Evolutionary conservation across 2,329 filamentous ascomycete species (phyloP).

Genomic region (Pseudocercospora eumusae): DNA sequence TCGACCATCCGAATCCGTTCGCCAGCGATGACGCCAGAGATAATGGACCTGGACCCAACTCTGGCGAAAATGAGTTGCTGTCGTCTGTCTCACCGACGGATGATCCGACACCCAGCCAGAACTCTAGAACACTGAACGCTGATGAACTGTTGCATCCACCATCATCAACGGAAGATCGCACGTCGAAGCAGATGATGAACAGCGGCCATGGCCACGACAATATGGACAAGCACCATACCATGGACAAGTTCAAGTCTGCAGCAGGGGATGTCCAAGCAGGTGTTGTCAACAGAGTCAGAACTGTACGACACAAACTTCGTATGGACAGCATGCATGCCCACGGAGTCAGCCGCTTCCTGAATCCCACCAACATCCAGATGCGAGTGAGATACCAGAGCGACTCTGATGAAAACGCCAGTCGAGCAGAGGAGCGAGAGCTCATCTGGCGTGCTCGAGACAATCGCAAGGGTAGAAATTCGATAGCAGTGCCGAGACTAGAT

Average conservation of each 20-base stretch:
- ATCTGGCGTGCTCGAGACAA: conserved; percentile 33
- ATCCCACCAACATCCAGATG: conserved; percentile 28
- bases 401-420: conserved; percentile 14
- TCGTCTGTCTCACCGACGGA: not conserved
- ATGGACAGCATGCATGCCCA: conserved; percentile 23
- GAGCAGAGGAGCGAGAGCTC: conserved; percentile 21
- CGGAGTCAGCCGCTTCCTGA: conserved; percentile 20
- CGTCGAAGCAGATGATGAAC: not conserved
- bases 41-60: not conserved
- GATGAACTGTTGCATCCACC: conserved; percentile 1
- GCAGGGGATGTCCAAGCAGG: conserved; percentile 21
- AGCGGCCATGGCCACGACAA: conserved; percentile 3
- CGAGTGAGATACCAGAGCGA: conserved; percentile 18
- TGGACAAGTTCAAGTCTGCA: conserved; percentile 22
- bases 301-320: conserved; percentile 17
- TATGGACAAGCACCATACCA: conserved; percentile 6
- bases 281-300: conserved; percentile 22
- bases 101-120: not conserved
- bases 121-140: not conserved
- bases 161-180: conserved; percentile 1
- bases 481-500: conserved; percentile 24
- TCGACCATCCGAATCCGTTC: conserved; percentile 21
- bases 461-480: conserved; percentile 32
- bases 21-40: conserved; percentile 9
- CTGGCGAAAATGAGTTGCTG: not conserved